Evolutionary conservation across 169 alveolate genomes (phyloP).

Genomic region (Neospora caninum): DNA sequence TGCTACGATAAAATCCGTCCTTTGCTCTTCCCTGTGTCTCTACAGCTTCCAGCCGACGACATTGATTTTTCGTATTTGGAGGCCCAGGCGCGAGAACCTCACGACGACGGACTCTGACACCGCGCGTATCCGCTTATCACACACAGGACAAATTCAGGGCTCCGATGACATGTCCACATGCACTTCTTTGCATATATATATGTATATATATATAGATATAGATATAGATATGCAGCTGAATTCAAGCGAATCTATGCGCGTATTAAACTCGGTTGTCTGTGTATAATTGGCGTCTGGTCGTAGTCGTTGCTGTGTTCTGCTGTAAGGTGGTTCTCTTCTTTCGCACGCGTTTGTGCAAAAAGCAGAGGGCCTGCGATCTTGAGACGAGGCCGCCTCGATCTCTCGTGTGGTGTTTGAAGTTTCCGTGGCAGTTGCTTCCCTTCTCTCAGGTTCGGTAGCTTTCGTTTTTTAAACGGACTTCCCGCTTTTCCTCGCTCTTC

Average conservation of each 20-base stretch:
- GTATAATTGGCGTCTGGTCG: too few relatives aligned
- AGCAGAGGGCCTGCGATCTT: too few relatives aligned
- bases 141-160: not conserved
- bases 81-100: not conserved
- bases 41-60: conserved; percentile 60
- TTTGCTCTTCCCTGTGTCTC: not conserved
- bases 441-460: too few relatives aligned
- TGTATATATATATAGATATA: not conserved
- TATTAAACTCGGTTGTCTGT: not conserved
- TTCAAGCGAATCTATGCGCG: not conserved
- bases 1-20: too few relatives aligned
- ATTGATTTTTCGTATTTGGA: conserved; percentile 58
- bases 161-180: not conserved
- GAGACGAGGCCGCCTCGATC: too few relatives aligned
- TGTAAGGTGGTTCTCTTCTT: too few relatives aligned
- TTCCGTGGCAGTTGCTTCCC: too few relatives aligned
- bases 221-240: not conserved
- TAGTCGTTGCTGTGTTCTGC: too few relatives aligned
- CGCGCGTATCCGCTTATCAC: not conserved
- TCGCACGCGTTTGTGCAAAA: too few relatives aligned
- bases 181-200: not conserved
- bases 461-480: too few relatives aligned
- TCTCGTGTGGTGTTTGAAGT: too few relatives aligned
- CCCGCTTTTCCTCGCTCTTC: too few relatives aligned
- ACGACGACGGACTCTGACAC: conserved; percentile 25